phyloP scores from a whole-genome alignment of 2,329 filamentous ascomycete genomes.

The Fusarium sp. region DNA sequence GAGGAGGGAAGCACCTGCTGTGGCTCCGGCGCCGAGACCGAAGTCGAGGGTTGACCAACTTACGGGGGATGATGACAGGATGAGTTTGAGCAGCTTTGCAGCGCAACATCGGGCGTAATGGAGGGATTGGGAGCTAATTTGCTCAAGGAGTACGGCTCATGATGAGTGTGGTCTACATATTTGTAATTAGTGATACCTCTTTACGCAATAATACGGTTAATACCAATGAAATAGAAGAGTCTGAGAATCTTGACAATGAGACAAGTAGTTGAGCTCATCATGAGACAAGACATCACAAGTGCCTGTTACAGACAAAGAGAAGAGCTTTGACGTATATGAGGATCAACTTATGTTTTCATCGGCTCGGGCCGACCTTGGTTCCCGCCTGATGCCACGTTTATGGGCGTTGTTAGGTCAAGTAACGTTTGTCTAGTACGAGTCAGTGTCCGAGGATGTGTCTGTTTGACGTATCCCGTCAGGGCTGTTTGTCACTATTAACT shows the following conservation, averaged over 20 bases:
- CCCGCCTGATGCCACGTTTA: background rate
- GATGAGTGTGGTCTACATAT: background rate
- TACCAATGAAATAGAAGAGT: background rate
- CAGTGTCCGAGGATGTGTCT: background rate
- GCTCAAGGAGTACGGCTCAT: background rate
- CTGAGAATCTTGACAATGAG: no score
- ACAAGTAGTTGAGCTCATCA: background rate
- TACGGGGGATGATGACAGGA: conserved; percentile 29
- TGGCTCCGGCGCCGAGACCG: conserved; percentile 17
- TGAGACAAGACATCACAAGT: background rate
- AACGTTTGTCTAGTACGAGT: no score
- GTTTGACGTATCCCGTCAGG: background rate
- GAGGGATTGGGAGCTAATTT: background rate
- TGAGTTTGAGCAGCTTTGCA: conserved; percentile 42
- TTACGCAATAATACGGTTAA: background rate
- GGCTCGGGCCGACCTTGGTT: background rate
- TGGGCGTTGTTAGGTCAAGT: background rate
- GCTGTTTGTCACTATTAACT: background rate
- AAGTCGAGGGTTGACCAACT: background rate
- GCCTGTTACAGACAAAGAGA: background rate
- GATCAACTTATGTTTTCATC: background rate
- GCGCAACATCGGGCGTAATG: conserved; percentile 24
- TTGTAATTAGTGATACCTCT: conserved; percentile 20
- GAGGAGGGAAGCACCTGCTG: conserved; percentile 32
- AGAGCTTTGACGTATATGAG: background rate